These are phyloP conservation scores for Naganishia friedmannii DNA, from an alignment of 768 basidiomycete genomes.

Conservation along the genomic window DNA sequence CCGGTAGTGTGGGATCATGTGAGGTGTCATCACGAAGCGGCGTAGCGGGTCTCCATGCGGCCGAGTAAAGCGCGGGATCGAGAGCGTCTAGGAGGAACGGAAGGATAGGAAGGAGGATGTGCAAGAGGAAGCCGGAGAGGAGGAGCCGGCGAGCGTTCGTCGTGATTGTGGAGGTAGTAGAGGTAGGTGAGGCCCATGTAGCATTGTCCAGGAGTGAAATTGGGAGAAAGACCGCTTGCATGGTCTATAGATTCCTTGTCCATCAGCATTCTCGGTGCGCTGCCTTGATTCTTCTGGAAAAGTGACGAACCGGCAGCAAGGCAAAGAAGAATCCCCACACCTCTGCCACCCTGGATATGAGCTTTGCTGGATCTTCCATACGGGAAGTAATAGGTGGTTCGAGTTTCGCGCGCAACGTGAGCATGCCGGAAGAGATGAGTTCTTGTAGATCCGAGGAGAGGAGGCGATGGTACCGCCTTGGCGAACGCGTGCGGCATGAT, in stretches of 20 bases:
- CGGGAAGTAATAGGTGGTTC: conserved; percentile 54
- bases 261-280: neutral
- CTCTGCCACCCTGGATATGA: conserved; percentile 75
- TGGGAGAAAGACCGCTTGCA: conserved; percentile 50
- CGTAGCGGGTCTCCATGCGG: neutral
- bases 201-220: conserved; percentile 31
- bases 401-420: conserved; percentile 83
- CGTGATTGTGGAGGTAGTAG: conserved; percentile 34
- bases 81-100: conserved; percentile 37
- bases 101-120: conserved; percentile 48
- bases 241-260: conserved; percentile 35
- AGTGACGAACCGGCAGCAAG: conserved; percentile 29
- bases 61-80: conserved; percentile 1
- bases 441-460: conserved; percentile 77
- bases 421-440: conserved; percentile 81
- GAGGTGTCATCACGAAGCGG: neutral
- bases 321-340: conserved; percentile 94
- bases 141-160: conserved; percentile 43
- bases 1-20: neutral
- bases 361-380: conserved; percentile 55
- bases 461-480: conserved; percentile 48
- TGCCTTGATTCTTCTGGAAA: neutral
- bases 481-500: conserved; percentile 67
- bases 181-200: conserved; percentile 26
- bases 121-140: conserved; percentile 47